A percentile compares a stretch with the other conserved stretches of the same genome.
phyloP scores from a whole-genome alignment of 768 basidiomycete species.

The Hypholoma sublateritium region DNA sequence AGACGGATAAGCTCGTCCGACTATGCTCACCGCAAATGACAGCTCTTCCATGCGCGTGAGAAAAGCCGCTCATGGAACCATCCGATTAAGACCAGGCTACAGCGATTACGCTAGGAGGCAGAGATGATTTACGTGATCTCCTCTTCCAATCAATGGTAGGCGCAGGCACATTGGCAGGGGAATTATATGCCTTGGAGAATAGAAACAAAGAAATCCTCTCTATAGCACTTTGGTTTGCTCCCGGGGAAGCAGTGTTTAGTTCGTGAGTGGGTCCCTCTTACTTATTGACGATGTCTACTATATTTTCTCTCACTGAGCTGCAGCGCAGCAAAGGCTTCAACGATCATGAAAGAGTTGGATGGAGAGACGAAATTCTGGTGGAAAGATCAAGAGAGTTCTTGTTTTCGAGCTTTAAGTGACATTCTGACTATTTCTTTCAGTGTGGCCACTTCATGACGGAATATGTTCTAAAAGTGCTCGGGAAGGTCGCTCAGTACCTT shows the following conservation, averaged over 20 bases:
- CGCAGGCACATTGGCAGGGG: not conserved
- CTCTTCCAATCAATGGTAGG: conserved; percentile 1
- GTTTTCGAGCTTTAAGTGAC: not conserved
- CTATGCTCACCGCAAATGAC: not conserved
- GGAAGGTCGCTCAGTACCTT: not conserved
- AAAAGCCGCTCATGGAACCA: not conserved
- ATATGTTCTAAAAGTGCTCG: not conserved
- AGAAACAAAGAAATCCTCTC: not conserved
- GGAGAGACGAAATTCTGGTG: conserved; percentile 3
- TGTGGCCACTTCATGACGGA: not conserved
- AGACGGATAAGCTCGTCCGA: not conserved
- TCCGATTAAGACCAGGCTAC: not conserved
- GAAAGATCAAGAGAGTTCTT: not conserved
- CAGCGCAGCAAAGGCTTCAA: conserved; percentile 1
- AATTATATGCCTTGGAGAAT: conserved; percentile 2
- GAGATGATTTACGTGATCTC: not conserved
- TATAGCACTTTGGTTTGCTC: conserved; percentile 3
- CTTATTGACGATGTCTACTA: not conserved
- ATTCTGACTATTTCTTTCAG: not conserved
- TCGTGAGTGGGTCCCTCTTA: not conserved
- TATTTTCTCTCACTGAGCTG: not conserved
- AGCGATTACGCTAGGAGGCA: not conserved
- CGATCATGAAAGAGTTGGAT: conserved; percentile 5
- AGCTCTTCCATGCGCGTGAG: not conserved
- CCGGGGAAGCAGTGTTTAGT: not conserved